These are phyloP conservation scores for Phycomyces blakesleeanus DNA, from an alignment of 192 early-diverging fungal species.

Conservation along the genomic window DNA sequence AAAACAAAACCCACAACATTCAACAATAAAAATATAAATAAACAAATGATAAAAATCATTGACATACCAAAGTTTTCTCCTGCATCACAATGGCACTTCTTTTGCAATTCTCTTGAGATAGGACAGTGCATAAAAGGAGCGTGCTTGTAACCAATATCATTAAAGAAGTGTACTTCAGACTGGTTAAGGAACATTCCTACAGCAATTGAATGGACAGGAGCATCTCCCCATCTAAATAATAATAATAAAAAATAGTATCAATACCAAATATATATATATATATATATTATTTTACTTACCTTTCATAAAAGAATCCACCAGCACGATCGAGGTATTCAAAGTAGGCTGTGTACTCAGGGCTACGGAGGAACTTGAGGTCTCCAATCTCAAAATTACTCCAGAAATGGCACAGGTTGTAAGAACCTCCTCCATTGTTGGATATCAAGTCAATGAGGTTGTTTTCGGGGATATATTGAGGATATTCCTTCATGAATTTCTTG, in stretches of 20 bases:
- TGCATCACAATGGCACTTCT: conserved; percentile 49
- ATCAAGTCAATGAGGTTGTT: conserved; percentile 46
- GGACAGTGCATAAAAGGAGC: conserved; percentile 71
- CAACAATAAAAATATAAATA: too few species aligned
- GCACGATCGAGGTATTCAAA: conserved; percentile 65
- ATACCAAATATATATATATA: conserved; percentile 49
- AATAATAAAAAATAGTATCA: too few species aligned
- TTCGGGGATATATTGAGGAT: conserved; percentile 49
- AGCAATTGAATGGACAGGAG: conserved; percentile 71
- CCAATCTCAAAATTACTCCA: conserved; percentile 93
- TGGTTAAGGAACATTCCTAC: conserved; percentile 60
- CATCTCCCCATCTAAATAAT: conserved; percentile 71
- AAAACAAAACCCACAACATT: too few species aligned
- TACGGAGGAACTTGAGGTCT: conserved; percentile 65
- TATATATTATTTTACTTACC: conserved; percentile 35
- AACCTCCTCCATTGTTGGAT: conserved; percentile 46
- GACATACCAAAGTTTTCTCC: conserved; percentile 49
- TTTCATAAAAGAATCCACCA: conserved; percentile 87
- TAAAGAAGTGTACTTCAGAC: conserved; percentile 69
- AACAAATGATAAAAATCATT: too few species aligned
- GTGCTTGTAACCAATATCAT: conserved; percentile 73
- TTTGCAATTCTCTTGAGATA: conserved; percentile 41
- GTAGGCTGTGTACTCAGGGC: conserved; percentile 59
- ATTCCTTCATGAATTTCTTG: conserved; percentile 44
- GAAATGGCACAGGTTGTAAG: conserved; percentile 69